phyloP scores from a whole-genome alignment of 2,329 filamentous ascomycete species.

The Penicillium sp. region DNA sequence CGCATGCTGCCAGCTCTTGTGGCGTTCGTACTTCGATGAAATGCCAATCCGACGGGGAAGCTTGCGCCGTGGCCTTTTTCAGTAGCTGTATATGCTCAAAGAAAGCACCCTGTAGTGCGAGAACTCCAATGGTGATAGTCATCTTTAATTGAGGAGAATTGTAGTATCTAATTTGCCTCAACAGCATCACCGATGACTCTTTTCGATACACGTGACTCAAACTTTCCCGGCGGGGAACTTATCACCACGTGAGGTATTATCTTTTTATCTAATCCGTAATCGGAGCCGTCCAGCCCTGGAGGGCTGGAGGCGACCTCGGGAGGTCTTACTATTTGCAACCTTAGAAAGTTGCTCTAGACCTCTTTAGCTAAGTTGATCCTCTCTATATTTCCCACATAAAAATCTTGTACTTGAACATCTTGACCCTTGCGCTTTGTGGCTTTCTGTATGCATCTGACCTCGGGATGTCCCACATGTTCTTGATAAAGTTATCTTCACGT shows the following conservation, averaged over 20 bases:
- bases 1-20: constrained; percentile 69
- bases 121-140: constrained; percentile 59
- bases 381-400: too few species aligned
- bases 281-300: background rate
- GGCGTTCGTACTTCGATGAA: constrained; percentile 81
- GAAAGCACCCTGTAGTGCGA: constrained; percentile 89
- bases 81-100: constrained; percentile 82
- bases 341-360: too few species aligned
- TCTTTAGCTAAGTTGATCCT: too few species aligned
- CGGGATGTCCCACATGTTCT: too few species aligned
- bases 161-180: background rate
- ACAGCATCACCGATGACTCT: constrained; percentile 14
- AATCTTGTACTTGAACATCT: too few species aligned
- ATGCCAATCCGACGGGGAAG: constrained; percentile 46
- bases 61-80: constrained; percentile 59
- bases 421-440: too few species aligned
- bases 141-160: constrained; percentile 18
- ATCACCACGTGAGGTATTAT: constrained; percentile 12
- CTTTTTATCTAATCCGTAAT: background rate
- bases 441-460: too few species aligned
- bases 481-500: background rate
- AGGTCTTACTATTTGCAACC: background rate
- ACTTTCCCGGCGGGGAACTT: constrained; percentile 19
- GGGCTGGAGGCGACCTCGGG: background rate
- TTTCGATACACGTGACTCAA: constrained; percentile 10